Evolutionary conservation across 1,139 yeast species (phyloP).

Genomic region (Schizosaccharomyces versatilis): DNA sequence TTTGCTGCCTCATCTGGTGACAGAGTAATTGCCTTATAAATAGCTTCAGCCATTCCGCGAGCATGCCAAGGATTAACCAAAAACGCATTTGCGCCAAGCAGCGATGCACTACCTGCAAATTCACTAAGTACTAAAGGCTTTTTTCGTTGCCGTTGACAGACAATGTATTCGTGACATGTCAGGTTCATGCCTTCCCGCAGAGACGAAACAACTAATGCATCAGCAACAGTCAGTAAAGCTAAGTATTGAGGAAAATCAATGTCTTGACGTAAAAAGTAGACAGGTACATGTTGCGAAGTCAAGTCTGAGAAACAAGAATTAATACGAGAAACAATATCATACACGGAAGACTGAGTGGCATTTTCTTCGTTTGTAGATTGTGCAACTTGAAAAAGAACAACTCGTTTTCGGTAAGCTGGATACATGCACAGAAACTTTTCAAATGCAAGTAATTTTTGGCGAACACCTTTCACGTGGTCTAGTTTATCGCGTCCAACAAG

Average conservation of each 20-base stretch:
- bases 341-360: slow-evolving; percentile 43
- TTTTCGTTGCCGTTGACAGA: slow-evolving; percentile 36
- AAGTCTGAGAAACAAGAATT: slow-evolving; percentile 54
- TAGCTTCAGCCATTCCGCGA: slow-evolving; percentile 38
- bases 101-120: slow-evolving; percentile 79
- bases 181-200: slow-evolving; percentile 92
- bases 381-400: slow-evolving; percentile 69
- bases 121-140: slow-evolving; percentile 78
- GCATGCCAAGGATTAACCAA: slow-evolving; percentile 83
- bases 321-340: slow-evolving; percentile 62
- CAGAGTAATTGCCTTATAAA: slow-evolving; percentile 46
- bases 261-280: slow-evolving; percentile 69
- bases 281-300: slow-evolving; percentile 53
- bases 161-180: slow-evolving; percentile 83
- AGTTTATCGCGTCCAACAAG: slow-evolving; percentile 77
- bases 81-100: slow-evolving; percentile 50
- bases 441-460: slow-evolving; percentile 69
- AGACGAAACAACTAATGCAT: slow-evolving; percentile 65
- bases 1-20: slow-evolving; percentile 30
- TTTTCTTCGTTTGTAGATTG: slow-evolving; percentile 28
- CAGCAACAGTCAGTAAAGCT: slow-evolving; percentile 71
- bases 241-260: slow-evolving; percentile 73
- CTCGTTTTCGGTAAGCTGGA: slow-evolving; percentile 47
- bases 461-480: slow-evolving; percentile 70
- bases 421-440: slow-evolving; percentile 49